These are phyloP conservation scores for Microcera coccophila DNA, from an alignment of 2,329 filamentous ascomycete genomes.

Conservation along the genomic window DNA sequence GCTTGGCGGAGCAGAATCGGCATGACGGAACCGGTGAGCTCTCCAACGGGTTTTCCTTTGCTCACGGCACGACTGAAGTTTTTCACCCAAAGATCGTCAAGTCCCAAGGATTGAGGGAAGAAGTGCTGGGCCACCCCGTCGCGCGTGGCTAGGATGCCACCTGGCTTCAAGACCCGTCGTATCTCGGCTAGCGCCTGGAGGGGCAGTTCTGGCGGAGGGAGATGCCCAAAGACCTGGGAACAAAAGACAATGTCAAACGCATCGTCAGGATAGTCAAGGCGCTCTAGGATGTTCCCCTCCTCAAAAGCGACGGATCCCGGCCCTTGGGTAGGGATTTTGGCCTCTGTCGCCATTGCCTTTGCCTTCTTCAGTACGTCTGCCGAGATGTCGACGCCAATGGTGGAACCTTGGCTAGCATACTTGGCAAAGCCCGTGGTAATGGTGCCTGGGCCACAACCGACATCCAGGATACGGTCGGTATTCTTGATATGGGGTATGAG, in stretches of 20 bases:
- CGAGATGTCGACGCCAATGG: constrained; percentile 21
- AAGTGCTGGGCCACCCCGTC: constrained; percentile 20
- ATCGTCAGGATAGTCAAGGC: constrained; percentile 35
- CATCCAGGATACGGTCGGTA: constrained; percentile 40
- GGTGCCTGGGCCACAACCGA: constrained; percentile 47
- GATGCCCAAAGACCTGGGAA: constrained; percentile 39
- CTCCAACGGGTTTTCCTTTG: background rate
- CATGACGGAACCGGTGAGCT: constrained; percentile 19
- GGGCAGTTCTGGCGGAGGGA: constrained; percentile 26
- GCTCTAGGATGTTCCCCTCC: constrained; percentile 32
- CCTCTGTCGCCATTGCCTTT: background rate
- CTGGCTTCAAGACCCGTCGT: constrained; percentile 37
- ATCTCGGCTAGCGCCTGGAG: constrained; percentile 36
- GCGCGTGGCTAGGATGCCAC: constrained; percentile 37
- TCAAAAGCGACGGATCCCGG: constrained; percentile 21
- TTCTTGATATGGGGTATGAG: constrained; percentile 39
- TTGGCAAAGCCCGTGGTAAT: constrained; percentile 42
- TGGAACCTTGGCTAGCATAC: constrained; percentile 32
- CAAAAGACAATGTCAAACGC: constrained; percentile 39
- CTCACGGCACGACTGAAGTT: constrained; percentile 5
- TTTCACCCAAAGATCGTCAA: constrained; percentile 11
- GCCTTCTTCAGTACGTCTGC: background rate
- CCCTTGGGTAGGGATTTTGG: constrained; percentile 11
- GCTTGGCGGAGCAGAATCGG: constrained; percentile 10
- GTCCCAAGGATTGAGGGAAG: constrained; percentile 21